phyloP scores from a whole-genome alignment of 2,329 filamentous ascomycete genomes.

The Trichoderma harzianum region DNA sequence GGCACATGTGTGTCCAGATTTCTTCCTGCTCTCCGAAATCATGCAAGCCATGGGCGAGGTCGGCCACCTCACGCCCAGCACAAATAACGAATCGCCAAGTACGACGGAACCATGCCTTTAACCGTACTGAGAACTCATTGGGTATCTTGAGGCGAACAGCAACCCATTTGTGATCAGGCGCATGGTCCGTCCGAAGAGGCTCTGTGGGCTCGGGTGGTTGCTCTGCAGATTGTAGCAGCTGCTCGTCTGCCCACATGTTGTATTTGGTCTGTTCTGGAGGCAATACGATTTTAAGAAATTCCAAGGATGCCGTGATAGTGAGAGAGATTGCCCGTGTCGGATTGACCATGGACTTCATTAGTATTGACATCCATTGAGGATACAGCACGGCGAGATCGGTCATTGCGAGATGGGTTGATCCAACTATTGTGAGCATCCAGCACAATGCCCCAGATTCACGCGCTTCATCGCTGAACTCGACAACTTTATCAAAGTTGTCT shows the following conservation, averaged over 20 bases:
- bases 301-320: constrained; percentile 59
- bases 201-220: constrained; percentile 38
- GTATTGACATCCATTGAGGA: constrained; percentile 52
- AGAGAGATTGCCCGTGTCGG: constrained; percentile 60
- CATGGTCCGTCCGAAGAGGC: constrained; percentile 49
- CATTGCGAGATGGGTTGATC: constrained; percentile 63
- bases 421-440: constrained; percentile 53
- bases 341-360: constrained; percentile 63
- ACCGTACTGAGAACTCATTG: constrained; percentile 52
- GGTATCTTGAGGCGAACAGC: constrained; percentile 55
- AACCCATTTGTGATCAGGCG: constrained; percentile 56
- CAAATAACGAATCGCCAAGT: constrained; percentile 25
- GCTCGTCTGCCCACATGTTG: constrained; percentile 52
- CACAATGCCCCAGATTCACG: constrained; percentile 42
- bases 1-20: constrained; percentile 26
- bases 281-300: constrained; percentile 57
- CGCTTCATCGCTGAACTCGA: constrained; percentile 55
- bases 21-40: constrained; percentile 24
- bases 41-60: constrained; percentile 20
- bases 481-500: constrained; percentile 57
- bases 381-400: constrained; percentile 66
- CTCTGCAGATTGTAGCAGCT: constrained; percentile 43
- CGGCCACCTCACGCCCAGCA: constrained; percentile 18
- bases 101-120: constrained; percentile 43
- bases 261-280: constrained; percentile 46